Percentiles rank a stretch among this genome's conserved stretches.
These are phyloP conservation scores for Trapa incisa DNA, from an alignment of 345 rosid genomes.

Conservation along the genomic window DNA sequence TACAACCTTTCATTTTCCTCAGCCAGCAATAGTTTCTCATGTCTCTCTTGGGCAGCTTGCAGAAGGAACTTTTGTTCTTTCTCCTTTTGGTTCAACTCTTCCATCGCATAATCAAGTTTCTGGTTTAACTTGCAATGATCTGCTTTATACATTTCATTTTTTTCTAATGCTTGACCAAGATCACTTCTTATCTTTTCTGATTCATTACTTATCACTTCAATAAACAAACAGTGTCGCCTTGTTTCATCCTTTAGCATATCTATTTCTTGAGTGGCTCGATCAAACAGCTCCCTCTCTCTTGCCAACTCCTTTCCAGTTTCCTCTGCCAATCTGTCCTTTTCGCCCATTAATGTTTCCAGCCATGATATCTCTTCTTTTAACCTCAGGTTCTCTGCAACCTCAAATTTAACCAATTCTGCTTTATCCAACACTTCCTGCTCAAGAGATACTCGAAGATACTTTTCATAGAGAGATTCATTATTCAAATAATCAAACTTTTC, in stretches of 20 bases:
- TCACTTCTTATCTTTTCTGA: slow-evolving; percentile 16
- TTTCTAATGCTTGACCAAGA: slow-evolving; percentile 26
- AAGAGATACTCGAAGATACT: slow-evolving; percentile 14
- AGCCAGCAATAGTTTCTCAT: slow-evolving; percentile 17
- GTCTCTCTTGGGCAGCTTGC: slow-evolving; percentile 16
- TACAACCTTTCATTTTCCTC: slow-evolving; percentile 36
- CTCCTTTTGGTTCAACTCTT: slow-evolving; percentile 21
- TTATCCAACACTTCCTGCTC: slow-evolving; percentile 28
- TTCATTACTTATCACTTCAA: slow-evolving; percentile 27
- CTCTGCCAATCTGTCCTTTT: slow-evolving; percentile 35
- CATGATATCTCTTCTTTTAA: slow-evolving; percentile 25
- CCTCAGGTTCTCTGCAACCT: slow-evolving; percentile 37
- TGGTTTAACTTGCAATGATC: slow-evolving; percentile 24
- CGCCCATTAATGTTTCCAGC: slow-evolving; percentile 21
- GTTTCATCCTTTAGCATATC: slow-evolving; percentile 21
- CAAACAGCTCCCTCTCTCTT: slow-evolving; percentile 29
- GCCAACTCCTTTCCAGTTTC: slow-evolving; percentile 29
- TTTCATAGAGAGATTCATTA: slow-evolving; percentile 24
- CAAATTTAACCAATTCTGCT: slow-evolving; percentile 31
- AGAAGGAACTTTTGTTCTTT: slow-evolving; percentile 35
- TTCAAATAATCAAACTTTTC: slow-evolving; percentile 31
- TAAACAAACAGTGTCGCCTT: slow-evolving; percentile 22
- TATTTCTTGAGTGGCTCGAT: slow-evolving; percentile 29
- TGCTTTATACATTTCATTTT: slow-evolving; percentile 19
- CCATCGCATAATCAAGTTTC: slow-evolving; percentile 23